These are phyloP conservation scores for Solanum neorickii DNA, from an alignment of 257 asterid genomes.

Conservation along the genomic window DNA sequence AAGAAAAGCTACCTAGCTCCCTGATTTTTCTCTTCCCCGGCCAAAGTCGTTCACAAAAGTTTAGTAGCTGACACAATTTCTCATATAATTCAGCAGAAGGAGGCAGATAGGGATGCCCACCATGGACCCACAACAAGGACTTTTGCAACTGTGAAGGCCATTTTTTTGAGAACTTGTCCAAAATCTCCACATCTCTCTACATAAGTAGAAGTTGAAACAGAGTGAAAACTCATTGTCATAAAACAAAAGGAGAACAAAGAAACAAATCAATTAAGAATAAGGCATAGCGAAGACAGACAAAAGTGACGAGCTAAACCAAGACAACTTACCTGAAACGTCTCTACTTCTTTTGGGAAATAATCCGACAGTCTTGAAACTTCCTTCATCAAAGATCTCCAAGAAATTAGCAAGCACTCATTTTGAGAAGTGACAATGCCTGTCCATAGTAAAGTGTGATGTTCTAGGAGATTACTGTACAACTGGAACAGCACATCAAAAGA, in stretches of 20 bases:
- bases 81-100: slow-evolving; percentile 53
- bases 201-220: neutral
- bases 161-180: slow-evolving; percentile 21
- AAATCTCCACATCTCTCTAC: slow-evolving; percentile 36
- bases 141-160: slow-evolving; percentile 38
- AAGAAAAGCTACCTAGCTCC: slow-evolving; percentile 29
- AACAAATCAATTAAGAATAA: neutral
- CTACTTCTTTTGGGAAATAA: slow-evolving; percentile 45
- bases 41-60: slow-evolving; percentile 55
- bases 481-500: slow-evolving; percentile 45
- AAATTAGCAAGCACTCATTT: slow-evolving; percentile 35
- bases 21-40: slow-evolving; percentile 28
- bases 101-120: slow-evolving; percentile 81
- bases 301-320: slow-evolving; percentile 2
- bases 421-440: slow-evolving; percentile 30
- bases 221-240: neutral
- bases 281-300: neutral
- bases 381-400: slow-evolving; percentile 54
- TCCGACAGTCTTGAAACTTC: slow-evolving; percentile 28
- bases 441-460: slow-evolving; percentile 74
- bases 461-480: slow-evolving; percentile 50
- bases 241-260: neutral
- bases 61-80: slow-evolving; percentile 41
- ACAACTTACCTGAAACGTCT: slow-evolving; percentile 45
- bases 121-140: slow-evolving; percentile 77